Evolutionary conservation across 345 rosid genomes (phyloP).

Genomic region (Moringa oleifera): DNA sequence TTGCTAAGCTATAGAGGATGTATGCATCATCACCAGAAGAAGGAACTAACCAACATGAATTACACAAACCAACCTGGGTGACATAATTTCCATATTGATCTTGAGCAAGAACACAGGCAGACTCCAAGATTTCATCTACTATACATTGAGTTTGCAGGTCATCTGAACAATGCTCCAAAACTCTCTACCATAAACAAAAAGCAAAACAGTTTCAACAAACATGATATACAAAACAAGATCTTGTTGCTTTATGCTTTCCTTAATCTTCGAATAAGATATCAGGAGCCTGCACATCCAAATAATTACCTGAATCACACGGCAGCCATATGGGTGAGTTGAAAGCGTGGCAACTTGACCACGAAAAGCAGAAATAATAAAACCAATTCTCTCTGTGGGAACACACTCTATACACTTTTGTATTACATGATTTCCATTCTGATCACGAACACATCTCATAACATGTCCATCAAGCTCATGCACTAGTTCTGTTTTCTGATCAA

Average conservation of each 20-base stretch:
- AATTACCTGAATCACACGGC: conserved; percentile 93
- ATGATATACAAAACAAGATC: not conserved
- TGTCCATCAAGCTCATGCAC: conserved; percentile 89
- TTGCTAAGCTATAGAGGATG: conserved; percentile 5
- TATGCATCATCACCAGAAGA: not conserved
- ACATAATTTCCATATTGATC: conserved; percentile 99
- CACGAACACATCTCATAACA: conserved; percentile 86
- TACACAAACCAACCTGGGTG: conserved; percentile 58
- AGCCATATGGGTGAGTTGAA: conserved; percentile 95
- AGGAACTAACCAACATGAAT: conserved; percentile 4
- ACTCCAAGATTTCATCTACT: conserved; percentile 87
- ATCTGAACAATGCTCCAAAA: conserved; percentile 88
- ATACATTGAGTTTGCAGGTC: conserved; percentile 70
- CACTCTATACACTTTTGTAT: conserved; percentile 94
- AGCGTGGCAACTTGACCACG: conserved; percentile 78
- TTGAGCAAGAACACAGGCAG: conserved; percentile 73
- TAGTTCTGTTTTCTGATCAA: conserved; percentile 70
- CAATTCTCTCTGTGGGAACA: conserved; percentile 68
- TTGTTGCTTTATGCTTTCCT: not conserved
- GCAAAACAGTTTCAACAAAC: conserved; percentile 2
- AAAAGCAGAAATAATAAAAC: conserved; percentile 78
- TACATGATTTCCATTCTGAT: conserved; percentile 97
- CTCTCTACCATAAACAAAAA: conserved; percentile 51
- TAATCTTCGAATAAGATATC: conserved; percentile 3
- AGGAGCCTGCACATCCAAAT: conserved; percentile 2